A percentile compares a stretch with the other conserved stretches of the same genome.
phyloP scores from a whole-genome alignment of 805 yeast genomes.

The Sugiyamaella mastotermitis region DNA sequence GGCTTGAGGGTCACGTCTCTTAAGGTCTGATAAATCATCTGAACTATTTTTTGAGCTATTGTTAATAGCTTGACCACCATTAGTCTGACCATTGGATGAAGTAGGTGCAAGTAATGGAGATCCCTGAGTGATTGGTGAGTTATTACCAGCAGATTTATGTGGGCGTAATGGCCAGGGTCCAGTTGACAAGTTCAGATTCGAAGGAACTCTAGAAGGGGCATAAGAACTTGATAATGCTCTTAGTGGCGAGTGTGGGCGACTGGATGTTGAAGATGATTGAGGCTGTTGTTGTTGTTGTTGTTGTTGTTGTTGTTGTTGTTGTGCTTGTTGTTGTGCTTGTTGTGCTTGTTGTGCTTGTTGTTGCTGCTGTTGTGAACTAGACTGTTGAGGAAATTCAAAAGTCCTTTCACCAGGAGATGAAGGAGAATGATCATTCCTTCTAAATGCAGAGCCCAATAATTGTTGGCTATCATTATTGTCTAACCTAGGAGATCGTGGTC shows the following conservation, averaged over 20 bases:
- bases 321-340: neutral
- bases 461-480: too few species aligned
- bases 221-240: conserved; percentile 22
- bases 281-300: neutral
- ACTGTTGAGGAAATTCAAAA: too few species aligned
- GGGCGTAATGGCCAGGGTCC: neutral
- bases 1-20: conserved; percentile 24
- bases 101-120: too few species aligned
- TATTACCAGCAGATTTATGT: neutral
- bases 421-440: too few species aligned
- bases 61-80: neutral
- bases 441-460: too few species aligned
- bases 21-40: neutral
- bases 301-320: neutral
- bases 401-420: too few species aligned
- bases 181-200: conserved; percentile 4
- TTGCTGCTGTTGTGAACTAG: too few species aligned
- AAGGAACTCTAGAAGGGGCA: conserved; percentile 15
- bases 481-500: too few species aligned
- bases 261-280: neutral
- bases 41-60: neutral
- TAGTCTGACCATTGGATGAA: neutral
- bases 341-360: neutral
- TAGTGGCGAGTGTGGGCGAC: conserved; percentile 17
- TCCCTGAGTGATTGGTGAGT: neutral